Evolutionary conservation across 371 early-diverging fungal species (phyloP).

Genomic region (Circinella umbellata): DNA sequence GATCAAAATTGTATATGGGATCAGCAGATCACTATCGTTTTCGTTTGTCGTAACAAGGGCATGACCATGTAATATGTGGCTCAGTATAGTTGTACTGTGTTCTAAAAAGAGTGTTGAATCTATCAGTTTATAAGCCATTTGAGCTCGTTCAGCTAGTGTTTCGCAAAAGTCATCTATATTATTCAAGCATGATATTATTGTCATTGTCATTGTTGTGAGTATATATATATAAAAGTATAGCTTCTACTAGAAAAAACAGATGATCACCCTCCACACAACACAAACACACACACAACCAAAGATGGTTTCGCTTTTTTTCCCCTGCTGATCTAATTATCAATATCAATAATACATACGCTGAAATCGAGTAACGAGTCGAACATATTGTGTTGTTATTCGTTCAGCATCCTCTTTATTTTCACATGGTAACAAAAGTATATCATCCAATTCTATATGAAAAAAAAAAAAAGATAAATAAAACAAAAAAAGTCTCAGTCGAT

Average conservation of each 20-base stretch:
- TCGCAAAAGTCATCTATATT: conserved; percentile 59
- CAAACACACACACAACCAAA: too few species aligned
- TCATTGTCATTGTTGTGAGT: too few species aligned
- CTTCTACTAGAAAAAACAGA: too few species aligned
- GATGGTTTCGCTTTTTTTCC: not conserved
- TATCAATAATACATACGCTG: conserved; percentile 26
- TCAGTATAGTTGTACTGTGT: conserved; percentile 59
- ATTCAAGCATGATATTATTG: too few species aligned
- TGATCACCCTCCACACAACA: too few species aligned
- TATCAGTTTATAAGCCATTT: conserved; percentile 66
- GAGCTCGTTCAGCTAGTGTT: conserved; percentile 51
- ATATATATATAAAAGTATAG: not conserved
- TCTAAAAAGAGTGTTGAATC: conserved; percentile 69
- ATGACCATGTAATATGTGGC: conserved; percentile 55
- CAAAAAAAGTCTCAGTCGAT: not conserved
- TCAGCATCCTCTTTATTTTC: conserved; percentile 37
- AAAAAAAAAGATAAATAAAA: not conserved
- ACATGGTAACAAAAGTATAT: conserved; percentile 46
- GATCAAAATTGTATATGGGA: conserved; percentile 53
- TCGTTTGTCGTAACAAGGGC: conserved; percentile 37
- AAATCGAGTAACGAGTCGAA: conserved; percentile 46
- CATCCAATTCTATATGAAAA: conserved; percentile 48
- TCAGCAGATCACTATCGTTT: conserved; percentile 39
- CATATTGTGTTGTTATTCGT: conserved; percentile 41
- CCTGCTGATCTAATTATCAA: not conserved